Conservation (phyloP, 805 yeast species). For the Ogataea philodendri region DNA sequence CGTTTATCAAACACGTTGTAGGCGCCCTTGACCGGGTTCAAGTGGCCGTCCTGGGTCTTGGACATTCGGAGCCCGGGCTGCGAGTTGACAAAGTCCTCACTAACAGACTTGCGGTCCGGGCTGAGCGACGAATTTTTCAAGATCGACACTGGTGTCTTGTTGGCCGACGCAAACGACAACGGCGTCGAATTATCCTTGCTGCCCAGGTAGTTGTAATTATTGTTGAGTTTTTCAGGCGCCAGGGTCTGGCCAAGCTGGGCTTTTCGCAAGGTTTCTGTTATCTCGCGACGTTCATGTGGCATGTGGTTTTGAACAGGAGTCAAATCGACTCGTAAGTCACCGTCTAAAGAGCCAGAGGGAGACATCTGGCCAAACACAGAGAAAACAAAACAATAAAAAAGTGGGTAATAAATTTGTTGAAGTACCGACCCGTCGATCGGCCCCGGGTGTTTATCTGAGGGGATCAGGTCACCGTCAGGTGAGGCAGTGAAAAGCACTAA, state of each 20-base stretch:
- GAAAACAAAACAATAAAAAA: not conserved
- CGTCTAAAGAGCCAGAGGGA: conserved; percentile 6
- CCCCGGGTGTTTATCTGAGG: conserved; percentile 2
- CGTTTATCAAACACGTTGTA: conserved; percentile 30
- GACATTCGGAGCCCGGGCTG: conserved; percentile 26
- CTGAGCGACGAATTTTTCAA: conserved; percentile 14
- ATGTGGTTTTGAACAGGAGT: conserved; percentile 16
- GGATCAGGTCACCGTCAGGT: not conserved
- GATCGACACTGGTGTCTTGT: conserved; percentile 17
- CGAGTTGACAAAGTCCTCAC: conserved; percentile 23
- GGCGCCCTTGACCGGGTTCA: conserved; percentile 32
- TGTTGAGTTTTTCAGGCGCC: conserved; percentile 25
- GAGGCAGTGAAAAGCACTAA: not conserved
- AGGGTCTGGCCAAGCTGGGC: conserved; percentile 29
- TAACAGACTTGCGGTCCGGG: conserved; percentile 16
- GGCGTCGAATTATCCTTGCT: conserved; percentile 10
- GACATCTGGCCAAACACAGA: conserved; percentile 5
- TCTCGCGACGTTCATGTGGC: conserved; percentile 10
- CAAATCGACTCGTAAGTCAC: conserved; percentile 8
- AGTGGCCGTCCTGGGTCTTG: conserved; percentile 20
- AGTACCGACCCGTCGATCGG: conserved; percentile 10
- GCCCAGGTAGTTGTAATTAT: conserved; percentile 20
- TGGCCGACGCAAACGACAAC: conserved; percentile 3
- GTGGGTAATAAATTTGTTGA: not conserved
- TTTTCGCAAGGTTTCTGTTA: conserved; percentile 26